Base-by-base conservation (phyloP, 2,329 filamentous ascomycete species). In the Aquanectria penicillioides region DNA sequence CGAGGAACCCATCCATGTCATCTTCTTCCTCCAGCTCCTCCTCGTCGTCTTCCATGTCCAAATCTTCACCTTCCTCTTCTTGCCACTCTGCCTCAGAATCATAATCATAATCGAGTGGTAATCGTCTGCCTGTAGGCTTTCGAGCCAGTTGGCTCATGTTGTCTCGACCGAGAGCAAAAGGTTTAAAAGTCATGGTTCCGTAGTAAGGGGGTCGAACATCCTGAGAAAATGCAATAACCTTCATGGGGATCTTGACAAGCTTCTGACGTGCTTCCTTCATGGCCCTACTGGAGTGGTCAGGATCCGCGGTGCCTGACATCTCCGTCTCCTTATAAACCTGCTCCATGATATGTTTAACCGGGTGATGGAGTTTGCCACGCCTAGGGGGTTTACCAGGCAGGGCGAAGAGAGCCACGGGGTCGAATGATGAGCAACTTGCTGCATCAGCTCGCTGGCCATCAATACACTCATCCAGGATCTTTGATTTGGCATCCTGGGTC, bases 31-130 rank as follows among this genome's bases (percentile, higher is more conserved):
- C 90, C 0, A 81, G 63, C n/a, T 84, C 94, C 80, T 84, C 93
- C 78, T 85, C 85, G 23, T 84, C 83, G 8, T 90, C 88, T 17
- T 90, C 89, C 22, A 89, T 80, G 3, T 89, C 84, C 12, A 92
- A 83, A 46, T 90, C 88, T 37, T 91, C 89, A 22, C 90, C 89
- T 55, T 79, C 86, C 60, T 89, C 84, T 57, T 93, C 91, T 70
- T 93, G 89, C 92, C 92, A 96, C 72, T 95, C 92, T 6, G 86
- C 91, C 73, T 96, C 92, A 3, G 91, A 94, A 70, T 95, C 92
- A 71, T 94, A 93, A 63, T 93, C 91, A 72, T 96, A 96, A 67
- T 92, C 83, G 4, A 91, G 82, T 5, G 88, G 85, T 1, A 93
- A 77, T n/a, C 80, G 76, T 60, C 83, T 74, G 65, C 79, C 73